Conservation (phyloP, 371 early-diverging fungal genomes). For the Mortierella sp. region DNA sequence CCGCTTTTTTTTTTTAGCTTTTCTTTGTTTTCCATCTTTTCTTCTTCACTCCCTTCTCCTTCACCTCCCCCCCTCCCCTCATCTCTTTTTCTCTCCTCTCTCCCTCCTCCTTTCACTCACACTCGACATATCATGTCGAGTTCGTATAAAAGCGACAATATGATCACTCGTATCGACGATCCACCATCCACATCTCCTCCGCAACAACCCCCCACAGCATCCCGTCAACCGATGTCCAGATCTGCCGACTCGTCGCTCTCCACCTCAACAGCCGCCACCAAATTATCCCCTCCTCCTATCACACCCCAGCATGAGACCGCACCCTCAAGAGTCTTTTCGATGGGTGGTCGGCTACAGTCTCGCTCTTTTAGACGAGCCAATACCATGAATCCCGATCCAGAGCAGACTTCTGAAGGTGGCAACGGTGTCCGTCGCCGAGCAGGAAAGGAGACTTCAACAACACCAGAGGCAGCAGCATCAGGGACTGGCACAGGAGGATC, state of each 20-base stretch:
- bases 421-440: not conserved
- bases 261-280: not conserved
- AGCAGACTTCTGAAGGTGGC: not conserved
- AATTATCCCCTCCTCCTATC: not conserved
- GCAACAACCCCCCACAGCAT: not conserved
- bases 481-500: not conserved
- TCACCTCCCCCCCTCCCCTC: not conserved
- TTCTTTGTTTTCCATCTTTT: not conserved
- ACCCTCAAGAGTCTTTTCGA: not conserved
- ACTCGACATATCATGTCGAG: not conserved
- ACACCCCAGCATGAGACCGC: not conserved
- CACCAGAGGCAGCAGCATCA: not conserved
- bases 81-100: not conserved
- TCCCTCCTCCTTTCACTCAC: not conserved
- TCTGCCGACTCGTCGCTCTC: not conserved
- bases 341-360: not conserved
- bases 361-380: not conserved
- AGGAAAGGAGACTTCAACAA: not conserved
- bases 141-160: not conserved
- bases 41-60: not conserved
- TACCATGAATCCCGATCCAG: not conserved
- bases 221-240: too few species aligned
- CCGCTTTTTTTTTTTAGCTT: not conserved
- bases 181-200: not conserved
- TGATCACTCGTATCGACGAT: conserved; percentile 1